These are phyloP conservation scores for Pythium graminicola DNA, from an alignment of 352 stramenopile species.

Conservation along the genomic window DNA sequence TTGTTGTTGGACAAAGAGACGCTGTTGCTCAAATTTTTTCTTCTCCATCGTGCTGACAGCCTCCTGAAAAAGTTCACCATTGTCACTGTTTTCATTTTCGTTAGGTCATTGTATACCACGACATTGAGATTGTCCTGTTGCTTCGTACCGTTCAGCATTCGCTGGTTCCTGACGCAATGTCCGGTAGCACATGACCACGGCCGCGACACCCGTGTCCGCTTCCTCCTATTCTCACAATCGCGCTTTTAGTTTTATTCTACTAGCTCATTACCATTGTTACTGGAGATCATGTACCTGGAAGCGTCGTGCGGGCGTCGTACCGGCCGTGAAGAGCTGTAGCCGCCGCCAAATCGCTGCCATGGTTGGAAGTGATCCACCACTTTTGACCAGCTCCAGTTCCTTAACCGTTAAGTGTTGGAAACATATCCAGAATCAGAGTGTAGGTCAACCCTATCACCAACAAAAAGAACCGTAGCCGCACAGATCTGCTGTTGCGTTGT, in stretches of 20 bases:
- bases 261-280: too few species aligned
- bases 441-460: too few species aligned
- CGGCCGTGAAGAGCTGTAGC: slow-evolving; percentile 70
- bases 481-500: neutral
- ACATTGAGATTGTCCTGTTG: neutral
- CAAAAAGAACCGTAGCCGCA: neutral
- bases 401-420: neutral
- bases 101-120: neutral
- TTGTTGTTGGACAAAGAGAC: slow-evolving; percentile 59
- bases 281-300: slow-evolving; percentile 51
- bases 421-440: slow-evolving; percentile 9
- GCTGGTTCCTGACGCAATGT: slow-evolving; percentile 43
- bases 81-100: slow-evolving; percentile 32
- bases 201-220: slow-evolving; percentile 65
- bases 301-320: slow-evolving; percentile 68
- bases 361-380: neutral
- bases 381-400: neutral
- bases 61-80: slow-evolving; percentile 66
- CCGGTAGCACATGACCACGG: slow-evolving; percentile 74
- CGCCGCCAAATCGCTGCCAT: slow-evolving; percentile 71
- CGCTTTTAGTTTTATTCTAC: too few species aligned
- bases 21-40: slow-evolving; percentile 81
- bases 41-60: slow-evolving; percentile 60
- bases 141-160: slow-evolving; percentile 40
- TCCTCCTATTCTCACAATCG: slow-evolving; percentile 45